Evolutionary conservation across 177 flowering plant species (phyloP).

Genomic region (Vitis hybrid): DNA sequence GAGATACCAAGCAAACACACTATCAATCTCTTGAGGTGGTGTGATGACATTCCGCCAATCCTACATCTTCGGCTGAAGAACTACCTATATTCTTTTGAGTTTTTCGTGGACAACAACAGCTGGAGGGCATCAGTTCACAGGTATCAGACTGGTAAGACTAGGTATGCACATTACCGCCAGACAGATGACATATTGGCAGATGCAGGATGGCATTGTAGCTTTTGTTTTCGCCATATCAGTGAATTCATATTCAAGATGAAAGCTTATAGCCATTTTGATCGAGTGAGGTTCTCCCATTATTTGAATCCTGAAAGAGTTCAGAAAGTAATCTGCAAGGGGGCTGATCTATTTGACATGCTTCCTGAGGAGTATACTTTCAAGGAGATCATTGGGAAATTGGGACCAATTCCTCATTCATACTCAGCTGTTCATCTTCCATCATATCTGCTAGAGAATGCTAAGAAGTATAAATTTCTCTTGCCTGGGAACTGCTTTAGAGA

Average conservation of each 20-base stretch:
- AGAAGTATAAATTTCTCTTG: constrained; percentile 49
- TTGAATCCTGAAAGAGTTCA: constrained; percentile 51
- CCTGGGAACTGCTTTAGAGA: constrained; percentile 56
- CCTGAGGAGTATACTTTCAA: constrained; percentile 66
- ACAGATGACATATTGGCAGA: constrained; percentile 52
- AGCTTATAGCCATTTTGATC: constrained; percentile 59
- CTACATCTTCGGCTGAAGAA: constrained; percentile 60
- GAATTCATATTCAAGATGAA: constrained; percentile 69
- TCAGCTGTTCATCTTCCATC: constrained; percentile 65
- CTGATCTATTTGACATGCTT: constrained; percentile 60
- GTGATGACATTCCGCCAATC: constrained; percentile 48
- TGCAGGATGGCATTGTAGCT: constrained; percentile 72
- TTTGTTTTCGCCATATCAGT: constrained; percentile 51
- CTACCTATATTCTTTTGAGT: constrained; percentile 62
- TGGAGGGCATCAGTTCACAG: constrained; percentile 66
- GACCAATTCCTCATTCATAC: constrained; percentile 57
- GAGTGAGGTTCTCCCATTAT: constrained; percentile 53
- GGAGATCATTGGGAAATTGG: constrained; percentile 68
- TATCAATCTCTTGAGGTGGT: constrained; percentile 61
- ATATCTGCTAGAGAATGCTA: constrained; percentile 52
- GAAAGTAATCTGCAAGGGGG: constrained; percentile 54
- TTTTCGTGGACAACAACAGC: constrained; percentile 51
- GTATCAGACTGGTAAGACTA: constrained; percentile 47
- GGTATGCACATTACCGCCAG: constrained; percentile 59
- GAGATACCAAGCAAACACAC: constrained; percentile 66